Percentiles rank a stretch among this genome's conserved stretches.
Conservation (phyloP, 1,139 yeast species). For the Taphrina deformans region DNA sequence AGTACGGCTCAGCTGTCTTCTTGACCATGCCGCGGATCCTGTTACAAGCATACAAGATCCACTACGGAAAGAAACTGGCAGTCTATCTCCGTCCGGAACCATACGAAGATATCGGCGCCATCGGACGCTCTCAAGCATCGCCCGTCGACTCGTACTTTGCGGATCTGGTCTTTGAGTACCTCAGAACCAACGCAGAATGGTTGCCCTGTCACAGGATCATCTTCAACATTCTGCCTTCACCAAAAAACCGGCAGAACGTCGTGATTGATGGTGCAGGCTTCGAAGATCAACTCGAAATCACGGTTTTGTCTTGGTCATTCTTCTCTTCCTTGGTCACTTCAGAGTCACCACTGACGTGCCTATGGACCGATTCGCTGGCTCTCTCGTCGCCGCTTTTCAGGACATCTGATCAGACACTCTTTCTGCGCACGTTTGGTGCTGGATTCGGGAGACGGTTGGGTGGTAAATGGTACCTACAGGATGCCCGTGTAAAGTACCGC, state of each 20-base stretch:
- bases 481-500: background rate
- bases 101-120: conserved; percentile 13
- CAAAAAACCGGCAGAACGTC: background rate
- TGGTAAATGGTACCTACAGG: background rate
- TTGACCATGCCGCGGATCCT: conserved; percentile 32
- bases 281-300: conserved; percentile 1
- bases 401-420: conserved; percentile 4
- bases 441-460: background rate
- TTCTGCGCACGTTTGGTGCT: conserved; percentile 13
- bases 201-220: background rate
- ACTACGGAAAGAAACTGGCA: conserved; percentile 26
- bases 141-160: conserved; percentile 3
- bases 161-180: conserved; percentile 1
- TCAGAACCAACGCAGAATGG: background rate
- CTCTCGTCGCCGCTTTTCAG: background rate
- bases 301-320: conserved; percentile 25
- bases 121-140: conserved; percentile 19
- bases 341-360: conserved; percentile 13
- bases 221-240: conserved; percentile 13
- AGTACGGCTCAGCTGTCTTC: conserved; percentile 16
- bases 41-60: conserved; percentile 17
- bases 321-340: conserved; percentile 15
- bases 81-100: conserved; percentile 32
- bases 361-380: conserved; percentile 26
- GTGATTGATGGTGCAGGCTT: conserved; percentile 1